Evolutionary conservation across 2,329 filamentous ascomycete genomes (phyloP), one percentile per base, ranked within the genome.

Genomic region (Microdochium trichocladiopsis): DNA sequence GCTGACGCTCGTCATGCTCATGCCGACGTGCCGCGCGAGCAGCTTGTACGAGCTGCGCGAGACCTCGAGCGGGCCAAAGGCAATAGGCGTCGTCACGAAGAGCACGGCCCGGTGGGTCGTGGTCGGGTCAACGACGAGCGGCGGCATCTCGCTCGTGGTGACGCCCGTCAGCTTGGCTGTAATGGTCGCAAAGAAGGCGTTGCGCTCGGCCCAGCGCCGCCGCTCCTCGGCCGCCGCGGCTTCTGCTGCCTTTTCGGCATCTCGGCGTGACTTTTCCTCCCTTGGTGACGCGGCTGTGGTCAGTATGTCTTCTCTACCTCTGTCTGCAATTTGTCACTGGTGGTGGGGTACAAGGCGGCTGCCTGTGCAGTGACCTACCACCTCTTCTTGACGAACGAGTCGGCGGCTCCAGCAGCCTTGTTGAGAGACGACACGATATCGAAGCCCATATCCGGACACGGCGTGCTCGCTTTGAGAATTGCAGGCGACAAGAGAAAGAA

Each of bases 1-100:
- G 43, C 57, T 62, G 48, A 66, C 56, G 52, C 61, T 64, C 45
- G 59, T 56, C 33, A 63, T 54, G 51, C 55, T 64, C 62, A 65
- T 64, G 36, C 61, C 63, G 48, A 66, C 55, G 45, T 64, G 59
- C 43, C 56, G 58, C 6, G 61, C 62, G 47, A 66, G 54, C 37
- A 65, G 54, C 14, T 59, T 54, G 49, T 65, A 63, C 3, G 58
- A 57, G 47, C 51, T 60, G 48, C 55, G 59, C 25, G 60, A 60
- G 25, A 65, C 49, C 36, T 66, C 58, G 52, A 66, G 61, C 31
- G 48, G 54, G 31, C 62, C 62, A 45, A 63, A 63, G 31, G 60
- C 58, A 54, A 65, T 64, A 31, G 59, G 59, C 41, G 55, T 60
- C 33, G 61, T 65, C n/a, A 63, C 56, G 14, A 65, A 53, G 28